These are phyloP conservation scores for Capsella bursapastoris DNA, from an alignment of 345 rosid genomes.

Conservation along the genomic window DNA sequence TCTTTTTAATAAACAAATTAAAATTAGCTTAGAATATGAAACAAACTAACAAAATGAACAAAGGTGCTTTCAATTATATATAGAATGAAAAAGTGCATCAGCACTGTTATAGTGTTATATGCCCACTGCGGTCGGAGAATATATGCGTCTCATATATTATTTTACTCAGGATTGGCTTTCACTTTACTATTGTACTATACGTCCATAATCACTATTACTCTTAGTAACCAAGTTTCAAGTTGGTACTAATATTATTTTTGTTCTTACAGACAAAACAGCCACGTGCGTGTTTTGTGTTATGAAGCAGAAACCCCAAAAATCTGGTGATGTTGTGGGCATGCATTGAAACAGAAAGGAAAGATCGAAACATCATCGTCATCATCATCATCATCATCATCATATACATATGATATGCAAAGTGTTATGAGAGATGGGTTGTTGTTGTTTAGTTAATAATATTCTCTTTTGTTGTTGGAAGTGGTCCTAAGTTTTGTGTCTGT, in stretches of 20 bases:
- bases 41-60: conserved; percentile 8
- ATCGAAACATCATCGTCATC: conserved; percentile 38
- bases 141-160: conserved; percentile 34
- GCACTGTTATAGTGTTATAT: conserved; percentile 28
- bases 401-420: conserved; percentile 36
- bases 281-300: conserved; percentile 25
- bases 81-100: background rate
- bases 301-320: conserved; percentile 32
- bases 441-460: conserved; percentile 41
- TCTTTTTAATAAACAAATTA: conserved; percentile 7
- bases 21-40: background rate
- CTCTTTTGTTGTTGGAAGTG: conserved; percentile 46
- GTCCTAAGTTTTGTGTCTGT: conserved; percentile 45
- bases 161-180: conserved; percentile 27
- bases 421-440: conserved; percentile 13
- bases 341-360: conserved; percentile 34
- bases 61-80: conserved; percentile 15
- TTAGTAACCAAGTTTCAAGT: background rate
- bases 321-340: conserved; percentile 36
- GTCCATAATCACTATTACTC: conserved; percentile 13
- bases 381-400: too few relatives aligned
- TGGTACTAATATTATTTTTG: background rate
- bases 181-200: conserved; percentile 7
- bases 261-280: conserved; percentile 1
- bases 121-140: conserved; percentile 48